Conservation (phyloP, 257 asterid species). For the Fraxinus americana region DNA sequence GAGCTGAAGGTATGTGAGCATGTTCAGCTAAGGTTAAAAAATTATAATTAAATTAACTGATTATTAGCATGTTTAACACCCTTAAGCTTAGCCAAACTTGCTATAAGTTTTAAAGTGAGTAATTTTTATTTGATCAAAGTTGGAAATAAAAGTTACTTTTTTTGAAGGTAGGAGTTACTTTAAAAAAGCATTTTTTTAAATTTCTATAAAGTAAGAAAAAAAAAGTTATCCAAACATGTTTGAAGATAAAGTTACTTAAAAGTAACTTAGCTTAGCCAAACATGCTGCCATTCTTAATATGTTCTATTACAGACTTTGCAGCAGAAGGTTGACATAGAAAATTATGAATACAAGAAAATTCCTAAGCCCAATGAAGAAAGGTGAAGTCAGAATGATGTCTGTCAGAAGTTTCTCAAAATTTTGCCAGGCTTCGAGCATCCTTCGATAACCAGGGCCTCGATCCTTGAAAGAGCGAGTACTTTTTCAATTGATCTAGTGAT, state of each 20-base stretch:
- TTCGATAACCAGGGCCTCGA: neutral
- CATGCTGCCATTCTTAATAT: neutral
- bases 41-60: neutral
- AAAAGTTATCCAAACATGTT: neutral
- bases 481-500: neutral
- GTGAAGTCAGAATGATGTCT: constrained; percentile 34
- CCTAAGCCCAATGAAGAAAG: constrained; percentile 63
- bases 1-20: constrained; percentile 65
- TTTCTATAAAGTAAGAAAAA: neutral
- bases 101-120: neutral
- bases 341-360: constrained; percentile 84
- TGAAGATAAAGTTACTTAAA: neutral
- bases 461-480: neutral
- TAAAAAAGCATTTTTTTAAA: neutral
- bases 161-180: neutral
- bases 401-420: constrained; percentile 6
- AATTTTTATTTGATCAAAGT: neutral
- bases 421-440: constrained; percentile 10
- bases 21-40: neutral
- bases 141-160: neutral
- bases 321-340: constrained; percentile 72
- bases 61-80: neutral
- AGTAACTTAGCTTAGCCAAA: neutral
- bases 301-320: constrained; percentile 63
- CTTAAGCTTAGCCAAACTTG: neutral